Conservation (phyloP, 768 basidiomycete species). For the Panaeolus papilionaceus region DNA sequence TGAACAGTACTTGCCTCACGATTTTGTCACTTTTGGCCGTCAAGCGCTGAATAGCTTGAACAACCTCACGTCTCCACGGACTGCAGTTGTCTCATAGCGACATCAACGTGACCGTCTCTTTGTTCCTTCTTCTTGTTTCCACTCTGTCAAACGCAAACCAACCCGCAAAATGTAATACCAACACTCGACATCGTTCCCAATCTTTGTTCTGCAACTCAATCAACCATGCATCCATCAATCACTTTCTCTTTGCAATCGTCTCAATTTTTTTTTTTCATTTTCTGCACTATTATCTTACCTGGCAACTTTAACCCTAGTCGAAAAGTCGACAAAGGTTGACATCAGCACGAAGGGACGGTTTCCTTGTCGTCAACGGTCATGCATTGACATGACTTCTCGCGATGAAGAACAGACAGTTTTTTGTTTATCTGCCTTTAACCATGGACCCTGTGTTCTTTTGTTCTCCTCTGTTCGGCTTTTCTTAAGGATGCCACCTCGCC, state of each 20-base stretch:
- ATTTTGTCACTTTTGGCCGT: slow-evolving; percentile 81
- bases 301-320: slow-evolving; percentile 57
- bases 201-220: slow-evolving; percentile 66
- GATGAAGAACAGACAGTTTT: slow-evolving; percentile 42
- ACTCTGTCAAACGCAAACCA: slow-evolving; percentile 59
- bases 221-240: slow-evolving; percentile 72
- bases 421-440: slow-evolving; percentile 39
- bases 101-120: slow-evolving; percentile 37
- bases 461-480: slow-evolving; percentile 36
- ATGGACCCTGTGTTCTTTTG: slow-evolving; percentile 35
- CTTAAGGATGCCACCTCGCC: slow-evolving; percentile 37
- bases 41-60: slow-evolving; percentile 82
- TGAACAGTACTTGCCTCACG: slow-evolving; percentile 82
- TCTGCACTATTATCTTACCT: slow-evolving; percentile 52
- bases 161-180: slow-evolving; percentile 84
- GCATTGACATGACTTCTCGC: slow-evolving; percentile 26
- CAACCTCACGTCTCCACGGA: slow-evolving; percentile 68
- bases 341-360: slow-evolving; percentile 35
- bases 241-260: slow-evolving; percentile 66
- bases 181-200: slow-evolving; percentile 71
- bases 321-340: slow-evolving; percentile 36
- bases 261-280: slow-evolving; percentile 44
- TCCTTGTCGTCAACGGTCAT: slow-evolving; percentile 30
- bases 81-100: slow-evolving; percentile 65
- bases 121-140: slow-evolving; percentile 45